Evolutionary conservation across 1,139 yeast species (phyloP).

Genomic region (Spencermartinsiella ligniputridi): DNA sequence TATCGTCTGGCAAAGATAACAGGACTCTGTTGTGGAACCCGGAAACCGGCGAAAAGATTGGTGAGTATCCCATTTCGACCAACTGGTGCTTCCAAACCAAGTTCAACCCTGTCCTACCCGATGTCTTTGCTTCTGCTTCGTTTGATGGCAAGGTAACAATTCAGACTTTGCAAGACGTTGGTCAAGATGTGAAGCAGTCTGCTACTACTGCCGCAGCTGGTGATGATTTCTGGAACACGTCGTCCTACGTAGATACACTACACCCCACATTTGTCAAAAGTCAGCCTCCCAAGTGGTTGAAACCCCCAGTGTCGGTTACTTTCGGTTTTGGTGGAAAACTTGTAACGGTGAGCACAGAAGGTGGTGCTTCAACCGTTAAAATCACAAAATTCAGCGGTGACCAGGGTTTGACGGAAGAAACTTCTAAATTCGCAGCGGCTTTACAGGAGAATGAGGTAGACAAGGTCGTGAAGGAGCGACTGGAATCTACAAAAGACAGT

Average conservation of each 20-base stretch:
- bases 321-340: constrained; percentile 96
- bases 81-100: constrained; percentile 90
- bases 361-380: constrained; percentile 41
- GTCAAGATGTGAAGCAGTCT: constrained; percentile 20
- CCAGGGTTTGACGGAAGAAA: constrained; percentile 30
- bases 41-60: constrained; percentile 59
- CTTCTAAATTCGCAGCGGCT: constrained; percentile 53
- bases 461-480: constrained; percentile 18
- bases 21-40: constrained; percentile 91
- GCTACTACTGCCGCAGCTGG: constrained; percentile 46
- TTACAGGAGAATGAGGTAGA: constrained; percentile 37
- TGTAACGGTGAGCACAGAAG: constrained; percentile 50
- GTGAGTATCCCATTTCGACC: constrained; percentile 86
- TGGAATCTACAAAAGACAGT: constrained; percentile 34
- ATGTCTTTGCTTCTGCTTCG: constrained; percentile 87
- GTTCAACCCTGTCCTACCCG: constrained; percentile 87
- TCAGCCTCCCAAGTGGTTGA: constrained; percentile 91
- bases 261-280: constrained; percentile 55
- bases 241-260: constrained; percentile 60
- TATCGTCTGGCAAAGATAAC: constrained; percentile 91
- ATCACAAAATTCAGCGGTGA: constrained; percentile 49
- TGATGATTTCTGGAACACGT: constrained; percentile 87
- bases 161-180: constrained; percentile 82
- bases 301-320: constrained; percentile 65
- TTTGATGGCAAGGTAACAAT: constrained; percentile 82